phyloP scores from a whole-genome alignment of 1,284 basidiomycete genomes.

The Sporisorium graminicola region DNA sequence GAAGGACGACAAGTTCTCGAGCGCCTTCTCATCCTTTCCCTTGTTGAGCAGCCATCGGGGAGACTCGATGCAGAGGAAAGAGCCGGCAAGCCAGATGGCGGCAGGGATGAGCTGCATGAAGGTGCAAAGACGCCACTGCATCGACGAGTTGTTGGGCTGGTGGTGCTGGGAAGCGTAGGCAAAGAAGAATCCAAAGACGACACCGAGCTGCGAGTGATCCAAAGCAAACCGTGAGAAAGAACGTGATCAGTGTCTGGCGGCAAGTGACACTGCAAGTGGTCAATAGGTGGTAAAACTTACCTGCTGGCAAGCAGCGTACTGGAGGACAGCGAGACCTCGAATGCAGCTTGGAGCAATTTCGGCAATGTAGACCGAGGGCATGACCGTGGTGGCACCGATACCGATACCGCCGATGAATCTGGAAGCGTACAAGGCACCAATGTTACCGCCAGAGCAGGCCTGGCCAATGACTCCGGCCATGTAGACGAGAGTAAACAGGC shows the following conservation, averaged over 20 bases:
- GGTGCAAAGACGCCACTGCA: conserved; percentile 13
- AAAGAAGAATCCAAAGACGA: conserved; percentile 12
- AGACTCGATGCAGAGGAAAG: conserved; percentile 76
- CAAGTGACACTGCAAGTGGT: not conserved
- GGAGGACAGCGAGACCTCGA: conserved; percentile 6
- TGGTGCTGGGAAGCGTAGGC: conserved; percentile 9
- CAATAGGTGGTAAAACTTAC: not conserved
- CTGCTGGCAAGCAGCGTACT: conserved; percentile 7
- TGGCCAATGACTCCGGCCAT: conserved; percentile 16
- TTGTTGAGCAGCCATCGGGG: conserved; percentile 85
- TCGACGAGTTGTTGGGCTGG: conserved; percentile 1
- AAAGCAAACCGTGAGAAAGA: not conserved
- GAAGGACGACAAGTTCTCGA: conserved; percentile 74
- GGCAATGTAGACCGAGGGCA: conserved; percentile 6
- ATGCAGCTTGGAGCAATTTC: conserved; percentile 9
- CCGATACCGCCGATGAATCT: conserved; percentile 11
- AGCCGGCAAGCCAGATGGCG: conserved; percentile 70
- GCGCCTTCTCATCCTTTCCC: conserved; percentile 74
- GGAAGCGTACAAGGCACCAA: conserved; percentile 11
- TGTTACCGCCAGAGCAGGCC: conserved; percentile 2
- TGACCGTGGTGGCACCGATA: not conserved
- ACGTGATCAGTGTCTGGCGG: not conserved
- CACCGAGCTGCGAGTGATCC: conserved; percentile 4
- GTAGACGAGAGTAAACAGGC: conserved; percentile 13
- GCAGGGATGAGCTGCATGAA: conserved; percentile 11